Conservation (phyloP, 2,329 filamentous ascomycete species). For the Aureobasidium melanogenum region DNA sequence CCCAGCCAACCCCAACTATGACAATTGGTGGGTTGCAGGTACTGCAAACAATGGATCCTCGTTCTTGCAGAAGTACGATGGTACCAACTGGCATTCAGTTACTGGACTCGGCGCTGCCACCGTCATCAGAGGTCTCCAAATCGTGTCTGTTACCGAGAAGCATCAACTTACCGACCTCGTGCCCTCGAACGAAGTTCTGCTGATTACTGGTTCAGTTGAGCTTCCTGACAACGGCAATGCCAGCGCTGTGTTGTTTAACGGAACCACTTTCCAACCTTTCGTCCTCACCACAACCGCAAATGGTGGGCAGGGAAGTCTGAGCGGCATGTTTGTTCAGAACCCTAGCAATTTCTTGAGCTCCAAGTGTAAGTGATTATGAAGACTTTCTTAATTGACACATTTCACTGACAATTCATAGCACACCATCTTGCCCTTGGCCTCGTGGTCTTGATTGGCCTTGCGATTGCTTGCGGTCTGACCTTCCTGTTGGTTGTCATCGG, state of each 20-base stretch:
- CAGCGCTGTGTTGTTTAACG: slow-evolving; percentile 82
- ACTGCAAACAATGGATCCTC: slow-evolving; percentile 52
- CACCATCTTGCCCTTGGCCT: slow-evolving; percentile 62
- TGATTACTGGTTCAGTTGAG: slow-evolving; percentile 76
- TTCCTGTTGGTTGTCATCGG: slow-evolving; percentile 69
- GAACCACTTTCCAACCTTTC: slow-evolving; percentile 68
- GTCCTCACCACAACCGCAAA: slow-evolving; percentile 61
- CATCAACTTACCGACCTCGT: slow-evolving; percentile 60
- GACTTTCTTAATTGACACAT: slow-evolving; percentile 13
- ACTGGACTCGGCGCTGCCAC: slow-evolving; percentile 57
- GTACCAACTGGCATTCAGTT: slow-evolving; percentile 59
- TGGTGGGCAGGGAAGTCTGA: slow-evolving; percentile 63
- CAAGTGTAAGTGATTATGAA: slow-evolving; percentile 42
- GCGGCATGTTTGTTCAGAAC: slow-evolving; percentile 75
- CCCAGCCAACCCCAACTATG: slow-evolving; percentile 61
- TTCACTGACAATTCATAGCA: slow-evolving; percentile 27
- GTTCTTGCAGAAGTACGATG: slow-evolving; percentile 78
- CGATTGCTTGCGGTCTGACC: slow-evolving; percentile 66
- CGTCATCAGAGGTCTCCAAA: slow-evolving; percentile 67
- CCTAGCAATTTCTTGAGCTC: slow-evolving; percentile 61
- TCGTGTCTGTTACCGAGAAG: slow-evolving; percentile 61
- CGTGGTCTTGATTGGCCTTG: slow-evolving; percentile 71
- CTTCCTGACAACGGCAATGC: slow-evolving; percentile 69
- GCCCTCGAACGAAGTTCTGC: slow-evolving; percentile 58
- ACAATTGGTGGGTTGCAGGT: slow-evolving; percentile 76